Conservation (phyloP, 169 alveolate genomes). For the Plasmodium relictum region DNA sequence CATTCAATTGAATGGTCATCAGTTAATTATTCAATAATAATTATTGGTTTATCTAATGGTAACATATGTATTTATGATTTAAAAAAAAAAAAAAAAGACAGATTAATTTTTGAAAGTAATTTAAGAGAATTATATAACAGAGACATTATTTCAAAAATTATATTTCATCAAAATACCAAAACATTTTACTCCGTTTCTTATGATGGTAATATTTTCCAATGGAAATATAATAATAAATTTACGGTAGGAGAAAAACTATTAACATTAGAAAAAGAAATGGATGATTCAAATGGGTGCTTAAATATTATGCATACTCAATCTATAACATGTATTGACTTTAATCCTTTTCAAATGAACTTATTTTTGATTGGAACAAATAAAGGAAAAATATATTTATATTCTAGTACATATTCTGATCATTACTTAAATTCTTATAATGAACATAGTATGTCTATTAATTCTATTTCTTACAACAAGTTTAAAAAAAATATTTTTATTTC, state of each 20-base stretch:
- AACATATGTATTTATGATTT: constrained; percentile 74
- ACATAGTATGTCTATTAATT: constrained; percentile 61
- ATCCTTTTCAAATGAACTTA: constrained; percentile 57
- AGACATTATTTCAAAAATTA: constrained; percentile 73
- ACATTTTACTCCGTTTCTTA: constrained; percentile 70
- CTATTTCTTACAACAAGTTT: constrained; percentile 44
- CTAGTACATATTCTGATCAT: constrained; percentile 67
- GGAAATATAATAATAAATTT: constrained; percentile 76
- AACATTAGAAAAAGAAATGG: constrained; percentile 43
- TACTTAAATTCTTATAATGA: constrained; percentile 34
- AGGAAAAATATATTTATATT: constrained; percentile 69
- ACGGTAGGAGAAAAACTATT: constrained; percentile 69
- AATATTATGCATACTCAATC: constrained; percentile 68
- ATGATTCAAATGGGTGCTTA: constrained; percentile 14
- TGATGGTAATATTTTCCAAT: constrained; percentile 60
- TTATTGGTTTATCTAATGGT: constrained; percentile 74
- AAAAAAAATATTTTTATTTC: constrained; percentile 41
- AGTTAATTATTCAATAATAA: constrained; percentile 37
- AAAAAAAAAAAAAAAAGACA: constrained; percentile 69
- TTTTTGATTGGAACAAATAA: constrained; percentile 69
- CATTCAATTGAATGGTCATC: constrained; percentile 74
- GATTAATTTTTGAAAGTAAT: constrained; percentile 70
- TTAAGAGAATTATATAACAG: constrained; percentile 61
- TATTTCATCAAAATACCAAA: constrained; percentile 33
- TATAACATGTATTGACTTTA: constrained; percentile 69